Base-by-base conservation (phyloP, 495 filamentous ascomycete species). In the Daldinia childiae region DNA sequence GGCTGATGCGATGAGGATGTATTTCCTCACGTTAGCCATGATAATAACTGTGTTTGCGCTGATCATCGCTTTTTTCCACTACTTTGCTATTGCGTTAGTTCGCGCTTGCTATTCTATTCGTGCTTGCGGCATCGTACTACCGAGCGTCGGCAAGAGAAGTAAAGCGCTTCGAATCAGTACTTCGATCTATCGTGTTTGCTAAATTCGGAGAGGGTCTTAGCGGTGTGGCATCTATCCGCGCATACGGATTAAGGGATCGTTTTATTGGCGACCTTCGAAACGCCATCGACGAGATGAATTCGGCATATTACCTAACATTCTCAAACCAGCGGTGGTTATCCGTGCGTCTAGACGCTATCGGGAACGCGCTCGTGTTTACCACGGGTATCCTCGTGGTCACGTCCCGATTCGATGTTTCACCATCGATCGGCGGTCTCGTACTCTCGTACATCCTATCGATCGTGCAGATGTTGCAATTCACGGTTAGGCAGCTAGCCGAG, bases 401-500 rank as follows among this genome's bases (percentile, higher is more conserved):
- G 3, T 96, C 92, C 3, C 90, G 94, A n/a, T 97, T 98, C 81
- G 87, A 87, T 55, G 92, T 98, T 50, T 79, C 87, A 34, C 95
- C 95, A 9, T 93, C 91, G 58, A 96, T 93, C 62, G 90, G 87
- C 58, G 95, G 95, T 19, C 80, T 98, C 30, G 93, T 98, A 0
- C 84, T 98, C 9, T 94, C 92, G 11, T 98, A 97, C 76, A 97
- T 98, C 70, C 85, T 98, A 2, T 87, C 90, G 32, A 96, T 98
- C 68, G 93, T 96, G n/a, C 92, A 95, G 80, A 93, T 97, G 91
- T 88, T 98, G 52, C 94, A 97, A 76, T 97, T 97, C 80, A 94
- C 93, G 2, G 92, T 98, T 19, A 88, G 95, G 39, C 95, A 98
- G 80, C 86, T 98, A 38, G 94, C 95, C 36, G 95, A 98, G 77